phyloP scores from a whole-genome alignment of 192 early-diverging fungal genomes.

The Spizellomyces sp. region DNA sequence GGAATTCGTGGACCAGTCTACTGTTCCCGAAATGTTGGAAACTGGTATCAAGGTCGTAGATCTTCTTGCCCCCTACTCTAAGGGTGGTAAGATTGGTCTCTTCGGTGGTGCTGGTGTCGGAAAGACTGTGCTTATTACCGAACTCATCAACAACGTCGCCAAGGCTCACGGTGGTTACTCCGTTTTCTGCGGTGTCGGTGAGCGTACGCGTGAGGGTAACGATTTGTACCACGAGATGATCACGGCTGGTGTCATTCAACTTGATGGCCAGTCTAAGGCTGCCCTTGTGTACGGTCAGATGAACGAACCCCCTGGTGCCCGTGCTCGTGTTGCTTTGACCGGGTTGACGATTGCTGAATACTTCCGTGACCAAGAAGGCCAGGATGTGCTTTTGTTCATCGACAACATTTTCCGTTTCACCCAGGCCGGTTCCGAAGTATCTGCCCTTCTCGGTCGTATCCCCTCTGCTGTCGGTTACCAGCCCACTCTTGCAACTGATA shows the following conservation, averaged over 20 bases:
- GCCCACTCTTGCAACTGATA: slow-evolving; percentile 97
- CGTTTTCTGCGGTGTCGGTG: slow-evolving; percentile 97
- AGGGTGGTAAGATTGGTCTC: slow-evolving; percentile 98
- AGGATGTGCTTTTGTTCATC: slow-evolving; percentile 99
- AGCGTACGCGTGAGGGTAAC: slow-evolving; percentile 99
- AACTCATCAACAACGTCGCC: slow-evolving; percentile 99
- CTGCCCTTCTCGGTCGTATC: slow-evolving; percentile 98
- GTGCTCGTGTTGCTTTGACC: slow-evolving; percentile 97
- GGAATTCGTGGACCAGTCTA: slow-evolving; percentile 94
- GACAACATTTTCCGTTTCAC: slow-evolving; percentile 99
- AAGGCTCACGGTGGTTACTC: slow-evolving; percentile 99
- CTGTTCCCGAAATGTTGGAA: slow-evolving; percentile 90
- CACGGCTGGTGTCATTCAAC: slow-evolving; percentile 92
- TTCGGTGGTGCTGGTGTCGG: slow-evolving; percentile 99
- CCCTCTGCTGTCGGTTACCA: slow-evolving; percentile 99
- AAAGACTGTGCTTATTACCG: slow-evolving; percentile 99
- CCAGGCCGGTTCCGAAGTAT: slow-evolving; percentile 99
- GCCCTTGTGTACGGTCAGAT: slow-evolving; percentile 98
- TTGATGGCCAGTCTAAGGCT: slow-evolving; percentile 92
- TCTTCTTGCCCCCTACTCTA: slow-evolving; percentile 93
- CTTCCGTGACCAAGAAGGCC: slow-evolving; percentile 99
- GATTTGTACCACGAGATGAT: slow-evolving; percentile 99
- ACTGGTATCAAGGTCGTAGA: slow-evolving; percentile 99
- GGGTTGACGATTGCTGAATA: slow-evolving; percentile 99
- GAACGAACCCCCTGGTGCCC: slow-evolving; percentile 99